Conservation (phyloP, 441 rosid species). For the Syzygium malaccense region DNA sequence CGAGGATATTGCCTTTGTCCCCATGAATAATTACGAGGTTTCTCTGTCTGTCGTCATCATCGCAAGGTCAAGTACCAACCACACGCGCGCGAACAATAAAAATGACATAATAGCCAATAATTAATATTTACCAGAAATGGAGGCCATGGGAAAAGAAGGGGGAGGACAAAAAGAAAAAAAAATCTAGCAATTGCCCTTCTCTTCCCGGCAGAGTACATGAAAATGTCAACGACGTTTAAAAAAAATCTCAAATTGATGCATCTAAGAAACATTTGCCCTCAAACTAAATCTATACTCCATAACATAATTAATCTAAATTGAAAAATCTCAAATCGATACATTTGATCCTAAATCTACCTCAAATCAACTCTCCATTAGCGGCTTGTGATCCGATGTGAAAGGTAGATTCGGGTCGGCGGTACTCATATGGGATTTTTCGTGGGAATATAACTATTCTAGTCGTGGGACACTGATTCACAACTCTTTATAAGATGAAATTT, state of each 20-base stretch:
- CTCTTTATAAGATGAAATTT: not conserved
- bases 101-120: not conserved
- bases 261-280: not conserved
- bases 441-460: not conserved
- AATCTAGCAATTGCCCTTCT: not conserved
- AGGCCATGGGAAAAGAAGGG: not conserved
- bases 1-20: not conserved
- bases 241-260: not conserved
- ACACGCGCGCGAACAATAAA: not conserved
- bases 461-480: fast-evolving
- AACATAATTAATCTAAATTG: not conserved
- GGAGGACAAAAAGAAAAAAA: not conserved
- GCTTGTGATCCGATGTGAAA: not conserved
- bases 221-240: not conserved
- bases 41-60: not conserved
- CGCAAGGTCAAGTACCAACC: not conserved
- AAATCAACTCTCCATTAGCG: not conserved
- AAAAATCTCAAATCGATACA: not conserved
- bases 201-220: not conserved
- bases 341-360: not conserved
- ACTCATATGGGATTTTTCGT: not conserved
- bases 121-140: slow-evolving; percentile 3
- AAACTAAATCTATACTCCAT: fast-evolving
- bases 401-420: not conserved
- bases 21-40: not conserved